Evolutionary conservation across 768 basidiomycete species (phyloP), one percentile per base, ranked within the genome.

Genomic region (Obba rivulosa): DNA sequence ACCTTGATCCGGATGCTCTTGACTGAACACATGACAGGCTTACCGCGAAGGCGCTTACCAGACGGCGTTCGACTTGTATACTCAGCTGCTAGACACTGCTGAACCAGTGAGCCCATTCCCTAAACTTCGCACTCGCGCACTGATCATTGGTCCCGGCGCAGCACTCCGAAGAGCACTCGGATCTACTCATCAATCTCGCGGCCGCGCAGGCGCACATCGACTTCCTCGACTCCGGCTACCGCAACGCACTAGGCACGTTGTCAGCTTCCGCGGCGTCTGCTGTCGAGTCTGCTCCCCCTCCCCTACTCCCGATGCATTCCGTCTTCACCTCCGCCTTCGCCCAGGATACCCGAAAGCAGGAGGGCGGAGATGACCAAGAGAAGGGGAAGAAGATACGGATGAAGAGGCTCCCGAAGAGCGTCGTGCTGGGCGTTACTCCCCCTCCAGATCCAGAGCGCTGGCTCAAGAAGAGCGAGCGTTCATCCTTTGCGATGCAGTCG

Each of bases 121-220:
- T 8, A 42, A 8, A n/a, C 24, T n/a, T 3, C 17, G n/a, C 20
- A 17, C 39, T 23, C 28, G 20, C 38, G 34, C 23, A 25, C 31
- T 34, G n/a, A 37, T n/a, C 8, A 34, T 42, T 40, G 41, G n/a
- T 25, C 36, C 36, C n/a, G 9, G 28, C 3, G 46, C 39, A 92
- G 92, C 71, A 83, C 58, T 85, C 89, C 22, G 87, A 94, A 58
- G 92, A 95, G 69, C 80, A 92, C 60, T 79, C 87, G 4, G 92
- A 94, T 62, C 82, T 94, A 61, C 72, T 85, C 34, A 91, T 82
- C 52, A 95, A 96, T 66, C 79, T 94, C 49, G 73, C 80, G 48
- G 91, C 92, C 4, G 77, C 91, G 2, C 81, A 89, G 61, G 75
- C 77, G 50, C 90, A 92, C 62, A 78, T 91, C 48, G 86, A 92